phyloP scores from a whole-genome alignment of 2,329 filamentous ascomycete species.

The Monilinia vaccinii-corymbosi region DNA sequence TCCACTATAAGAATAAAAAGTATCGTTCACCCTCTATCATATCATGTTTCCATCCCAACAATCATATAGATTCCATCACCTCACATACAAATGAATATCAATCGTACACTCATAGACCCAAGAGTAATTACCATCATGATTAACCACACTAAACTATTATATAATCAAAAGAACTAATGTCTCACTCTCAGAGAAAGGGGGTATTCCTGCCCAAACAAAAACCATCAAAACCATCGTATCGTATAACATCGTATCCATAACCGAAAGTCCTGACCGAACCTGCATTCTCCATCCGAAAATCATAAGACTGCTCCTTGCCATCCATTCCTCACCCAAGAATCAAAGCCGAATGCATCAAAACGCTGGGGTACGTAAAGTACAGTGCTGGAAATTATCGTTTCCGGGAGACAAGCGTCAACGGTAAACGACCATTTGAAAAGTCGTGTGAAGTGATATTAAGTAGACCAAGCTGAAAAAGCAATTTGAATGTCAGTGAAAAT shows the following conservation, averaged over 20 bases:
- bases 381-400: neutral
- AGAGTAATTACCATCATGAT: neutral
- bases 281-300: neutral
- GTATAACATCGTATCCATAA: neutral
- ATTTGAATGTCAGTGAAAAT: slow-evolving; percentile 18
- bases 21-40: no score
- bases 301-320: neutral
- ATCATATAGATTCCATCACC: no score
- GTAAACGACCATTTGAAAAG: neutral
- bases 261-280: neutral
- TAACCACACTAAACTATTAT: neutral
- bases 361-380: neutral
- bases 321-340: neutral
- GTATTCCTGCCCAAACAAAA: neutral
- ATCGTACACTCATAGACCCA: neutral
- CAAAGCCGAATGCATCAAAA: neutral
- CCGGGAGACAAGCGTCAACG: neutral
- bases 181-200: neutral
- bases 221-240: neutral
- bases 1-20: no score
- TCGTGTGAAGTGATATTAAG: slow-evolving; percentile 6
- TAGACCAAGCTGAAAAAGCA: slow-evolving; percentile 28
- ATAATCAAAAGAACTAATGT: neutral
- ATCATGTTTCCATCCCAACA: no score
- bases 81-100: neutral